These are phyloP conservation scores for Laguncularia racemosa DNA, from an alignment of 345 rosid genomes.

Conservation along the genomic window DNA sequence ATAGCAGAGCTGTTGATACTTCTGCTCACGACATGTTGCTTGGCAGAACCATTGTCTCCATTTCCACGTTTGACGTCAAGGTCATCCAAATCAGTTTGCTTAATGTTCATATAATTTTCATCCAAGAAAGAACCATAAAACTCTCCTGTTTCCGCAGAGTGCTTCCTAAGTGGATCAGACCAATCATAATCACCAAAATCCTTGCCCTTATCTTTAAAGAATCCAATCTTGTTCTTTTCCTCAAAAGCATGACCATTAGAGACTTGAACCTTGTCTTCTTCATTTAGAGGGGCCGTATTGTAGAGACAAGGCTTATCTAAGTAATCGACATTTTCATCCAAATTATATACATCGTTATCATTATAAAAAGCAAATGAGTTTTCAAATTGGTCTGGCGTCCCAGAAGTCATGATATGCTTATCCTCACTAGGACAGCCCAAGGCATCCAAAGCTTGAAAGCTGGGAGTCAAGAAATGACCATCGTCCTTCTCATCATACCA, in stretches of 20 bases:
- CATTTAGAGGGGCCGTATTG: constrained; percentile 11
- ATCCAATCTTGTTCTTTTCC: constrained; percentile 10
- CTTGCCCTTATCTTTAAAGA: constrained; percentile 9
- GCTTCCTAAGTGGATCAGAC: constrained; percentile 15
- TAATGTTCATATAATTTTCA: constrained; percentile 1
- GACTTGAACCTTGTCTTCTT: constrained; percentile 13
- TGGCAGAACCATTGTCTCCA: constrained; percentile 1
- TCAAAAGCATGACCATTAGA: constrained; percentile 23
- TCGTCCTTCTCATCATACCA: constrained; percentile 57
- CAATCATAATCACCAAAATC: constrained; percentile 10
- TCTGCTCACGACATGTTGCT: neutral
- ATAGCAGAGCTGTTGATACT: neutral
- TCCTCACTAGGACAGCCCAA: constrained; percentile 62
- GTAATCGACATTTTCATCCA: constrained; percentile 31
- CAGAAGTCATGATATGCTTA: constrained; percentile 54
- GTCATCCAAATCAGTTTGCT: neutral
- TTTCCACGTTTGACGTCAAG: neutral
- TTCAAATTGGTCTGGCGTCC: constrained; percentile 32
- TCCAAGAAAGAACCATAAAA: constrained; percentile 5
- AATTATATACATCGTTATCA: constrained; percentile 32
- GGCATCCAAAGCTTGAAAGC: constrained; percentile 46
- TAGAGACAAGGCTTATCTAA: constrained; percentile 48
- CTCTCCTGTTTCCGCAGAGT: constrained; percentile 10
- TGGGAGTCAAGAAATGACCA: constrained; percentile 66
- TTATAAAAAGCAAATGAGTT: constrained; percentile 22